Conservation (phyloP, 805 yeast genomes). For the Zygoascus flipseniorum region DNA sequence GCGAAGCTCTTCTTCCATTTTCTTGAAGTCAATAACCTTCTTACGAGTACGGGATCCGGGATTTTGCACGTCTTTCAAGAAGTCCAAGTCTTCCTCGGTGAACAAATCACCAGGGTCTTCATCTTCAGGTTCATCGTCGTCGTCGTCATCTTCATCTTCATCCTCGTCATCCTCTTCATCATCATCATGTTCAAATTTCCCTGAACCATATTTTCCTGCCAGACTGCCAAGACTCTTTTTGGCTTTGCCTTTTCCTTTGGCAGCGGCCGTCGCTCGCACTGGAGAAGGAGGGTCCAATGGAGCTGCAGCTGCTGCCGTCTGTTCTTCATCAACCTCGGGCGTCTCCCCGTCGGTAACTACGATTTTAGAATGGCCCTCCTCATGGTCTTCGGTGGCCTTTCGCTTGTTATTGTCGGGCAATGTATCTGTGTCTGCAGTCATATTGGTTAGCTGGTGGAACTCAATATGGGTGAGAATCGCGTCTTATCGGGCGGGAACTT, state of each 20-base stretch:
- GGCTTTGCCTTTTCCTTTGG: conserved; percentile 16
- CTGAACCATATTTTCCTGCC: conserved; percentile 8
- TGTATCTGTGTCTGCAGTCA: conserved; percentile 15
- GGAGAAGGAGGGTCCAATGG: neutral
- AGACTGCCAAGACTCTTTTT: conserved; percentile 11
- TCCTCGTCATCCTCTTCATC: conserved; percentile 40
- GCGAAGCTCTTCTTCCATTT: conserved; percentile 67
- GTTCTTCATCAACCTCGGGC: neutral
- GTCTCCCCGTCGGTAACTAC: conserved; percentile 12
- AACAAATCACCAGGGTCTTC: conserved; percentile 33
- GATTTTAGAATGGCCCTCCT: conserved; percentile 8
- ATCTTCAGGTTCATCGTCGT: conserved; percentile 39
- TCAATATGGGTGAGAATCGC: neutral
- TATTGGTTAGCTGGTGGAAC: neutral
- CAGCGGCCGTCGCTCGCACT: neutral
- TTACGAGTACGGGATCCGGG: conserved; percentile 83
- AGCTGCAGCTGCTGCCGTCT: neutral
- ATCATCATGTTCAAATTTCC: conserved; percentile 43
- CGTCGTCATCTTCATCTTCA: conserved; percentile 26
- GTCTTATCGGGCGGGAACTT: neutral
- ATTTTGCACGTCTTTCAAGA: conserved; percentile 52
- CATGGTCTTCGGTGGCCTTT: conserved; percentile 15
- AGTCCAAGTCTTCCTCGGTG: conserved; percentile 38
- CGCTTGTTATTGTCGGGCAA: conserved; percentile 18
- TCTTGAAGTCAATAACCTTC: conserved; percentile 72